Base-by-base conservation (phyloP, 805 yeast species). In the Wickerhamomyces mucosus region DNA sequence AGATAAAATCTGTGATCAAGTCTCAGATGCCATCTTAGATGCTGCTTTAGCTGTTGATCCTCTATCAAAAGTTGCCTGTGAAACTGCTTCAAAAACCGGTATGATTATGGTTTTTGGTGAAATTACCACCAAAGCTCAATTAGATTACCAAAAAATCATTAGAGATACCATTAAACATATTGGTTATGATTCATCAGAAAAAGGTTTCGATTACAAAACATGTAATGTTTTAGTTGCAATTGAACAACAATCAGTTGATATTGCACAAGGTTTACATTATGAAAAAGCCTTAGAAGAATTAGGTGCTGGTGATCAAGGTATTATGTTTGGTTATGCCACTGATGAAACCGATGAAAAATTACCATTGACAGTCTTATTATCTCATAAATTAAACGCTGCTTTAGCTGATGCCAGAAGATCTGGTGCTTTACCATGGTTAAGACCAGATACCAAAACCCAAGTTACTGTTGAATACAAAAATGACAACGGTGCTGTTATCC, bases 241-340 rank as follows among this genome's bases (percentile, higher is more conserved):
- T 63, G 98, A 92, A 73, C 96, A 92, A 71, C 98, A 92, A 71
- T 86, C 96, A 33, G 92, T 95, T 51, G 98, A 92, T 69, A 92
- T 92, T 55, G 98, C 98, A 41, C 97, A 89, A 69, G 98, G 98
- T 76, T 77, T 92, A 58, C 97, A 92, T 68, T 82, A 82, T 67
- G 96, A 92, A 56, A 75, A 79, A 68, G 95, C 82, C 35, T 70
- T 92, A 45, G 98, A 92, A 73, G 94, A 92, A 39, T 77, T 92
- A 56, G 98, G 98, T 65, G 98, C 98, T 46, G 98, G 98, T 78
- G 98, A 92, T 71, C 98, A 92, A 69, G 98, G 98, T 80, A 92
- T 92, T 63, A 92, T 92, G 98, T 92, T 92, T 60, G 98, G 98
- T 66, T 92, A 92, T 65, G 98, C 98, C 51, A 79, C 97, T 42